phyloP scores from a whole-genome alignment of 2,329 filamentous ascomycete species.

The Microsporum ferrugineum region DNA sequence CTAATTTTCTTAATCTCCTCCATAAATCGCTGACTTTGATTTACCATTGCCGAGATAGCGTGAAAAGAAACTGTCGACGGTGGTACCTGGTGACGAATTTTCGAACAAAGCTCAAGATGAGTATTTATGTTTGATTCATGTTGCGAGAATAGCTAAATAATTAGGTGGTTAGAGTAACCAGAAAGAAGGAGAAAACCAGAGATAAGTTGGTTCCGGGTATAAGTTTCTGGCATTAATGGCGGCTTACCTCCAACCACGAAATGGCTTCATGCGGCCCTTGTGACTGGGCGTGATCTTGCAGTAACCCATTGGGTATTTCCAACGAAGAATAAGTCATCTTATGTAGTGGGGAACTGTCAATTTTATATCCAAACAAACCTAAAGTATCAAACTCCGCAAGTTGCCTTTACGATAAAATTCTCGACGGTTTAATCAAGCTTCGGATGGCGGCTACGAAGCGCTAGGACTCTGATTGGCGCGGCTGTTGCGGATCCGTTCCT shows the following conservation, averaged over 20 bases:
- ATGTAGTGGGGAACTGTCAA: background rate
- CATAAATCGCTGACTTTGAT: slow-evolving; percentile 30
- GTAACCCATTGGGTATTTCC: background rate
- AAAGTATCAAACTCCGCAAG: background rate
- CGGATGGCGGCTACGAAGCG: background rate
- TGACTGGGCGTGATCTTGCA: background rate
- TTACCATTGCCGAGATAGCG: slow-evolving; percentile 28
- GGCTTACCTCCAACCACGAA: background rate
- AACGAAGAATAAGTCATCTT: background rate
- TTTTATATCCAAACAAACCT: background rate
- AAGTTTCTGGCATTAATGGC: background rate
- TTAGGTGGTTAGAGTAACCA: slow-evolving; percentile 10
- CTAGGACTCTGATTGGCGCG: background rate
- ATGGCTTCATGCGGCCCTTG: background rate
- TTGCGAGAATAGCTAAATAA: slow-evolving; percentile 28
- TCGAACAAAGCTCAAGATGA: slow-evolving; percentile 30
- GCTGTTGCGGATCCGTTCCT: background rate
- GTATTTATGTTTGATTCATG: slow-evolving; percentile 31
- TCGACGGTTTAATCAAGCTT: background rate
- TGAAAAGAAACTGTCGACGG: slow-evolving; percentile 21
- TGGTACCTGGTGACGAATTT: slow-evolving; percentile 23
- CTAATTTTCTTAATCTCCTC: slow-evolving; percentile 26
- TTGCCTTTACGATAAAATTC: background rate
- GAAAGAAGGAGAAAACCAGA: background rate
- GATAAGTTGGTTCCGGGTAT: background rate